phyloP scores from a whole-genome alignment of 768 basidiomycete species.

The Suillus clintonianus region DNA sequence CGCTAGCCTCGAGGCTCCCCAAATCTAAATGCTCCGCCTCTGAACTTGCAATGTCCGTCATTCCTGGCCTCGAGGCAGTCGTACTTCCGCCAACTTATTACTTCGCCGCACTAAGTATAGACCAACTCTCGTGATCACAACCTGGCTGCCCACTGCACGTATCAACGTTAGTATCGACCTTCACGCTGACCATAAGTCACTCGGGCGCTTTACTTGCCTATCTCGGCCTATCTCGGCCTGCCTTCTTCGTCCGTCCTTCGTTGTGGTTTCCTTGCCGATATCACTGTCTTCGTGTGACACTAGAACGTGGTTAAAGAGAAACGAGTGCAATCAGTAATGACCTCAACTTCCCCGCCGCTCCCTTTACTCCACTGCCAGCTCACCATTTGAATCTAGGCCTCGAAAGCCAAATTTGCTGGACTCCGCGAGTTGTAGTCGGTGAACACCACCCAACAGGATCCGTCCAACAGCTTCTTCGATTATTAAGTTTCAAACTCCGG shows the following conservation, averaged over 20 bases:
- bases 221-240: neutral
- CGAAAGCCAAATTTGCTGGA: neutral
- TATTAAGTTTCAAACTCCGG: neutral
- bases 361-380: neutral
- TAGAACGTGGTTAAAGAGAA: neutral
- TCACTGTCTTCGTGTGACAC: neutral
- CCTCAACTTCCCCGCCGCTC: neutral
- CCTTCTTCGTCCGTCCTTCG: neutral
- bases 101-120: neutral
- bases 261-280: slow-evolving; percentile 1
- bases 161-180: neutral
- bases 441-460: neutral
- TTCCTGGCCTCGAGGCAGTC: neutral
- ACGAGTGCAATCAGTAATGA: neutral
- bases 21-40: neutral
- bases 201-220: slow-evolving; percentile 1
- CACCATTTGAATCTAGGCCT: neutral
- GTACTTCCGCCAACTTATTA: neutral
- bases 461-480: neutral
- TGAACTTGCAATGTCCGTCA: neutral
- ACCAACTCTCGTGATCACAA: neutral
- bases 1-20: neutral
- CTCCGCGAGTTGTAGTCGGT: neutral
- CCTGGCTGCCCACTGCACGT: neutral
- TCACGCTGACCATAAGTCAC: neutral